Evolutionary conservation across 345 rosid species (phyloP).

Genomic region (Trapa bicornis): DNA sequence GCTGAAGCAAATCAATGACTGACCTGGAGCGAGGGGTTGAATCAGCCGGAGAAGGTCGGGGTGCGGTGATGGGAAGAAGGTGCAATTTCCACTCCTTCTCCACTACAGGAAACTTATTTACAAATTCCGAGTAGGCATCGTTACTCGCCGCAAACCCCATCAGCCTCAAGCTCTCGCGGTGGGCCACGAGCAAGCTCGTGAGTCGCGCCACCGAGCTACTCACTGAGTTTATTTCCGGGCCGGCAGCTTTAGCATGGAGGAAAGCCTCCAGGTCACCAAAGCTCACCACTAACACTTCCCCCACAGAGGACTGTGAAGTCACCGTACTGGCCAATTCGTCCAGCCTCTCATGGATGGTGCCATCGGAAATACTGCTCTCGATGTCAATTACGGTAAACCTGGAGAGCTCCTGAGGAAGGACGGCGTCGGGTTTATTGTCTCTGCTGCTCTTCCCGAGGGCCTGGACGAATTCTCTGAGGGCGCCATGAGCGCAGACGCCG

Average conservation of each 20-base stretch:
- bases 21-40: constrained; percentile 65
- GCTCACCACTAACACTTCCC: constrained; percentile 43
- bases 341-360: constrained; percentile 17
- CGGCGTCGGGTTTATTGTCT: constrained; percentile 4
- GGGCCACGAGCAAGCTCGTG: constrained; percentile 31
- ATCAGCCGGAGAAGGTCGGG: constrained; percentile 32
- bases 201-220: constrained; percentile 31
- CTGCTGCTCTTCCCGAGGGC: constrained; percentile 22
- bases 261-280: constrained; percentile 51
- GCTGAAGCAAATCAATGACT: background rate
- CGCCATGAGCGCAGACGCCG: constrained; percentile 44
- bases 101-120: constrained; percentile 33
- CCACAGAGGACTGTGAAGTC: constrained; percentile 25
- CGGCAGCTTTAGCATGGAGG: constrained; percentile 6
- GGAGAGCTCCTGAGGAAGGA: constrained; percentile 26
- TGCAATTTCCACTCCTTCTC: constrained; percentile 83
- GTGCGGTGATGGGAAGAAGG: constrained; percentile 55
- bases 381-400: constrained; percentile 33
- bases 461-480: constrained; percentile 36
- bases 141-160: constrained; percentile 49
- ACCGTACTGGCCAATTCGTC: constrained; percentile 21
- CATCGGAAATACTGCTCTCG: constrained; percentile 22
- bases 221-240: constrained; percentile 13
- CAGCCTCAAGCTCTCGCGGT: constrained; percentile 42
- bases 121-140: constrained; percentile 44